phyloP scores from a whole-genome alignment of 2,329 filamentous ascomycete genomes.

The Ceratocystis variospora region DNA sequence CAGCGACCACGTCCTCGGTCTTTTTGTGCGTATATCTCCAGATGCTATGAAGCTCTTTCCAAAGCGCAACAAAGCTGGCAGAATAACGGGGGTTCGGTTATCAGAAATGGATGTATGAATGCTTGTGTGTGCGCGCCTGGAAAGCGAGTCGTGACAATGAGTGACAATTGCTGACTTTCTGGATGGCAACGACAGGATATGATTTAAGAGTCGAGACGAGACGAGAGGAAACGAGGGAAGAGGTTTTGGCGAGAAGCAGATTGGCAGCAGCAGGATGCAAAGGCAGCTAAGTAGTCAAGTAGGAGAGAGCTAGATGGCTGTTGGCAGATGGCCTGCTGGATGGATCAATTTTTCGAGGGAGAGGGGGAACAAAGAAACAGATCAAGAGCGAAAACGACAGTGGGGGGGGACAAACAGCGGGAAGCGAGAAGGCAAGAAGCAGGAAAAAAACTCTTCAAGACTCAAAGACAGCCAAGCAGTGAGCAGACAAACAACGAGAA shows the following conservation, averaged over 20 bases:
- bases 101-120: background rate
- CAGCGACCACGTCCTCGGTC: background rate
- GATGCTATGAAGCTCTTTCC: background rate
- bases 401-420: background rate
- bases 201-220: constrained; percentile 8
- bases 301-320: background rate
- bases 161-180: background rate
- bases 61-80: background rate
- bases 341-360: no score
- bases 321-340: background rate
- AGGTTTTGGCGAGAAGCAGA: constrained; percentile 16
- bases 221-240: constrained; percentile 14
- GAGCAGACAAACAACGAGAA: background rate
- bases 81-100: background rate
- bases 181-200: constrained; percentile 13
- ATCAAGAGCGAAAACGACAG: background rate
- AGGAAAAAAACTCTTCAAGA: background rate
- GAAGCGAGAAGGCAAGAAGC: background rate
- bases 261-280: constrained; percentile 19
- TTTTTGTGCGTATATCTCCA: background rate
- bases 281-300: constrained; percentile 16
- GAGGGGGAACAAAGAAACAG: no score
- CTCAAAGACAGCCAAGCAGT: background rate
- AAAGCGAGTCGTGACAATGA: background rate
- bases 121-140: background rate